Conservation (phyloP, 331 rosid genomes). For the Quercus lobata region DNA sequence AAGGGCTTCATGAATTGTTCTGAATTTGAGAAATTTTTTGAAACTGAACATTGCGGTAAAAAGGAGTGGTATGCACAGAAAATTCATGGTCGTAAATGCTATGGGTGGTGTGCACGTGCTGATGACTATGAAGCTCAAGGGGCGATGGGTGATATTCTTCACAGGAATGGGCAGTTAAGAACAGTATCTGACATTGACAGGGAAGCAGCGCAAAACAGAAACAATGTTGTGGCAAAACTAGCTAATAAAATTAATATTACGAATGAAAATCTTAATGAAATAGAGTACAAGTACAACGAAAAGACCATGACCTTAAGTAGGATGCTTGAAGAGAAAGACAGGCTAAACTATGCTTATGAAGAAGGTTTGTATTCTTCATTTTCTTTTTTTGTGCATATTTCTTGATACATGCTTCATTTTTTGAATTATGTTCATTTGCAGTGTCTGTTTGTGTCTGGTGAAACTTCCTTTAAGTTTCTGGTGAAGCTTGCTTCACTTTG, state of each 20-base stretch:
- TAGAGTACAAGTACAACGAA: conserved; percentile 65
- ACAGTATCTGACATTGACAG: conserved; percentile 72
- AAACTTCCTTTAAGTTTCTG: no score
- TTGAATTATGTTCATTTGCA: not conserved
- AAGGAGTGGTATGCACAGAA: conserved; percentile 52
- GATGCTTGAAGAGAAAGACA: conserved; percentile 80
- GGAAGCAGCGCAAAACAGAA: conserved; percentile 61
- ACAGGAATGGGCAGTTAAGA: conserved; percentile 64
- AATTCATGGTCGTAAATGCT: conserved; percentile 38
- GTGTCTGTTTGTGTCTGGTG: not conserved
- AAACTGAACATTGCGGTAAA: conserved; percentile 40
- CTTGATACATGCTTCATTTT: not conserved
- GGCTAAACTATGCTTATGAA: conserved; percentile 57
- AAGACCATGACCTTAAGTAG: conserved; percentile 71
- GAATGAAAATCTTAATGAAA: conserved; percentile 55
- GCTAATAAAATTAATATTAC: conserved; percentile 65
- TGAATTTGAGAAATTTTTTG: conserved; percentile 66
- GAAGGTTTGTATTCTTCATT: conserved; percentile 50
- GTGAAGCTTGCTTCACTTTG: not conserved
- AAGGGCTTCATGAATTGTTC: conserved; percentile 69
- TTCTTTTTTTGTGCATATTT: not conserved
- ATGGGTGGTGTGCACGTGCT: conserved; percentile 89
- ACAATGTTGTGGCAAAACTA: conserved; percentile 55
- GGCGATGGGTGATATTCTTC: conserved; percentile 73
- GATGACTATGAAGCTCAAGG: conserved; percentile 67